A percentile compares a stretch with the other conserved stretches of the same genome.
phyloP scores from a whole-genome alignment of 352 stramenopile genomes.

The Phytopythium montanum region DNA sequence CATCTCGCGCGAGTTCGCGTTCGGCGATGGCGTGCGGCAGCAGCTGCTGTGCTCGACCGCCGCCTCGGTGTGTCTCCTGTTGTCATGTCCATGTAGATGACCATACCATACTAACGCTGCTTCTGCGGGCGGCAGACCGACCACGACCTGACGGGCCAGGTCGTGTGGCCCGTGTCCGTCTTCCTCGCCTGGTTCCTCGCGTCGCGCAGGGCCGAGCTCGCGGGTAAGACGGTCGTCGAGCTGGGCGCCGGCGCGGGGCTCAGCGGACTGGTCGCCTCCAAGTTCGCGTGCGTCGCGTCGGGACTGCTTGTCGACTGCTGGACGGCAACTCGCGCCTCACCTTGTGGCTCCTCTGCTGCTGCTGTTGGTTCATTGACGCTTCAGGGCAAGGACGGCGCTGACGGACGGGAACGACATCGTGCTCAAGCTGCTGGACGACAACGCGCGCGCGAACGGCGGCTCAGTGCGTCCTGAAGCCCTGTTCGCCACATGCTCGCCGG shows the following conservation, averaged over 20 bases:
- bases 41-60: slow-evolving; percentile 43
- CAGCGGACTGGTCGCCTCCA: slow-evolving; percentile 52
- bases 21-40: slow-evolving; percentile 36
- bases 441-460: slow-evolving; percentile 26
- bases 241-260: slow-evolving; percentile 49
- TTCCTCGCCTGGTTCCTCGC: slow-evolving; percentile 50
- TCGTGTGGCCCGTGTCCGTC: slow-evolving; percentile 69
- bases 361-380: not conserved
- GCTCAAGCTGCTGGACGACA: slow-evolving; percentile 48
- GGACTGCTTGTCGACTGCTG: not conserved
- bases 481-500: not conserved
- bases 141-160: slow-evolving; percentile 74
- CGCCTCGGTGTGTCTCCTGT: slow-evolving; percentile 27
- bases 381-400: slow-evolving; percentile 39
- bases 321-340: not conserved
- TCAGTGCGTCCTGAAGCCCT: not conserved
- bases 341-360: not conserved
- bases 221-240: slow-evolving; percentile 47
- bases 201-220: slow-evolving; percentile 27
- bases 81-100: slow-evolving; percentile 2
- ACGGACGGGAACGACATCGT: slow-evolving; percentile 78
- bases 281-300: slow-evolving; percentile 47
- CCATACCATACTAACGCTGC: not conserved
- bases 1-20: slow-evolving; percentile 41
- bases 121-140: slow-evolving; percentile 31